Evolutionary conservation across 75 land plant genomes (phyloP), one percentile per base, ranked within the genome.

Genomic region (Sequoia sempervirens): DNA sequence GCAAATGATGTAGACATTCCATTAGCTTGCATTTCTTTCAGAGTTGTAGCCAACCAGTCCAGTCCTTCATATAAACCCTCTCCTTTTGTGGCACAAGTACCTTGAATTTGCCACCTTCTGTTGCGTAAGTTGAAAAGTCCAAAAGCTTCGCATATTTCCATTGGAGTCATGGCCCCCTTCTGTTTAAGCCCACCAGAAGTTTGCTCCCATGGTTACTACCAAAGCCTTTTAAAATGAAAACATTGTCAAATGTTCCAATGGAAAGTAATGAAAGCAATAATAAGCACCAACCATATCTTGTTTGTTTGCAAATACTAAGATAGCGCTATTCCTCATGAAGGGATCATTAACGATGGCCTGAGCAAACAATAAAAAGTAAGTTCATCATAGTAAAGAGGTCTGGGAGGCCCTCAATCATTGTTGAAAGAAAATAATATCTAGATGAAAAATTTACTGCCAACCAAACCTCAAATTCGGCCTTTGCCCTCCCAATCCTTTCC

Each of bases 71-170:
- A 90, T 46, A 90, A 85, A 54, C 91, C 91, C 66, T 90, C 91
- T 34, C 90, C 91, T 86, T 86, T 90, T 56, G 85, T 82, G 13
- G 91, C 91, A 78, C 91, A 90, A 15, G 91, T 86, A 11, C 91
- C 91, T 84, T 90, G 91, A 53, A 90, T 88, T n/a, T 90, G 91
- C 91, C 91, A 90, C 82, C 88, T 81, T 66, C 91, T 87, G 54
- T 89, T 88, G 28, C 88, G 81, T 52, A 90, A 79, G 37, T 78
- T 80, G 45, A 61, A 86, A 81, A 90, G 91, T 47, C 91, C 91
- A 56, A 90, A 89, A 38, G 82, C 87, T 61, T 89, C 90, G 68
- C 91, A 89, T 37, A 90, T 83, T 78, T 90, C 91, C 47, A 91
- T 80, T 50, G 91, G 83, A 40, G 88, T 53, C 91, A 89, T 82